Evolutionary conservation across 2,329 filamentous ascomycete genomes (phyloP), one percentile per base, ranked within the genome.

Genomic region (Diaporthe eres): DNA sequence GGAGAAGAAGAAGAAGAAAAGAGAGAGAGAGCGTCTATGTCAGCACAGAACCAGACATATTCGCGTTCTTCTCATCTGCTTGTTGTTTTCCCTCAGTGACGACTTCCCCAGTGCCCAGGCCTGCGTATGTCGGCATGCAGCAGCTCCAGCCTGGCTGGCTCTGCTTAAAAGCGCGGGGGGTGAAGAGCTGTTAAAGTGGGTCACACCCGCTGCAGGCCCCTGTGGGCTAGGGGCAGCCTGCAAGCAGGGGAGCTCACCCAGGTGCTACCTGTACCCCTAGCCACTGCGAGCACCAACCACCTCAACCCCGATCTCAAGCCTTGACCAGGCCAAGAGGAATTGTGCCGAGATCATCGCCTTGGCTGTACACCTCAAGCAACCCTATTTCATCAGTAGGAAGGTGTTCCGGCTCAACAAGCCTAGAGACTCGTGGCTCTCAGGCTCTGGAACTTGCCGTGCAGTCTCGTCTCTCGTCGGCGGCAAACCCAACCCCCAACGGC

Each of bases 11-110:
- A 53, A 60, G 15, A 13, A n/a, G 39, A n/a, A 9, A n/a, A 63
- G 7, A 51, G 22, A 19, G 25, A 19, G 39, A 34, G 39, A 34
- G 25, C 4, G 25, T 44, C 51, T 44, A 63, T 57, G 71, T 73
- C 58, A 73, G 71, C 71, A 65, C 15, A 57, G 28, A 44, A 42
- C 13, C 47, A 61, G 58, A 65, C 71, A 65, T 65, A 12, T 73
- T 73, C 47, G 37, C 58, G 47, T 65, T 34, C 65, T 70, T 73
- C 15, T 55, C 25, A 37, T 51, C 71, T 44, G 58, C 49, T 65
- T 65, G 47, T 65, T 65, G 71, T 65, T 65, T 57, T 44, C 58
- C 49, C 22, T 25, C 39, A 13, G 58, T 65, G 58, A 65, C 49
- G 31, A 55, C 17, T 22, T 63, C 49, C 58, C 70, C n/a, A 34